phyloP scores from a whole-genome alignment of 2,329 filamentous ascomycete species.

The Penicillium oxalicum region DNA sequence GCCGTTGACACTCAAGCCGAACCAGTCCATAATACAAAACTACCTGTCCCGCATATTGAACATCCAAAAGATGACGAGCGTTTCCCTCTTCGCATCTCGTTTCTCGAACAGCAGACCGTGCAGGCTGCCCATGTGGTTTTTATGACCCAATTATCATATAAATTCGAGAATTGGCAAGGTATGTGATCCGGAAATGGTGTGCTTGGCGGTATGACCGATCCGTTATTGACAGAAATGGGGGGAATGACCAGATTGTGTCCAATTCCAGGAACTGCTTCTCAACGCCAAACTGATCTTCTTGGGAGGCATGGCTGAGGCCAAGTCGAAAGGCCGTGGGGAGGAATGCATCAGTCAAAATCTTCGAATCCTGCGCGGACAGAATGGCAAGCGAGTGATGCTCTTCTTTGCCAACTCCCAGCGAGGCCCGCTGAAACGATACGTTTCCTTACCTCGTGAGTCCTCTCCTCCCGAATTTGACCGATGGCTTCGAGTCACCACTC shows the following conservation, averaged over 20 bases:
- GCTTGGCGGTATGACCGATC: too few relatives aligned
- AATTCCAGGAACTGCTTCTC: conserved; percentile 38
- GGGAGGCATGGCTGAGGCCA: conserved; percentile 39
- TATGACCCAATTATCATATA: conserved; percentile 37
- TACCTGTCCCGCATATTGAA: conserved; percentile 40
- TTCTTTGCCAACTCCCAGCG: conserved; percentile 42
- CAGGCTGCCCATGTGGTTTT: conserved; percentile 36
- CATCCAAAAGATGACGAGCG: conserved; percentile 34
- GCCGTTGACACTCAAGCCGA: background rate
- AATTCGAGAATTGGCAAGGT: conserved; percentile 40
- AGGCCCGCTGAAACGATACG: conserved; percentile 36
- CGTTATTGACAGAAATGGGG: too few relatives aligned
- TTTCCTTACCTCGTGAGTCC: conserved; percentile 34
- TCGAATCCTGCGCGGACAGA: conserved; percentile 33
- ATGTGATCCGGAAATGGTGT: conserved; percentile 4
- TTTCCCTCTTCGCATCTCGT: conserved; percentile 35
- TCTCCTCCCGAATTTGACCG: background rate
- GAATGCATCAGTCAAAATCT: conserved; percentile 43
- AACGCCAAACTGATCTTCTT: conserved; percentile 36
- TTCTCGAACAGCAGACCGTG: conserved; percentile 41
- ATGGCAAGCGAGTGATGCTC: conserved; percentile 32
- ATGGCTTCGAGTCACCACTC: too few relatives aligned
- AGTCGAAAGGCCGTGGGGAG: conserved; percentile 40
- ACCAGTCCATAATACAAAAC: conserved; percentile 32
- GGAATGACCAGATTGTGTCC: conserved; percentile 31